These are phyloP conservation scores for Aspergillus nomiae DNA, from an alignment of 2,329 filamentous ascomycete species.

Conservation along the genomic window DNA sequence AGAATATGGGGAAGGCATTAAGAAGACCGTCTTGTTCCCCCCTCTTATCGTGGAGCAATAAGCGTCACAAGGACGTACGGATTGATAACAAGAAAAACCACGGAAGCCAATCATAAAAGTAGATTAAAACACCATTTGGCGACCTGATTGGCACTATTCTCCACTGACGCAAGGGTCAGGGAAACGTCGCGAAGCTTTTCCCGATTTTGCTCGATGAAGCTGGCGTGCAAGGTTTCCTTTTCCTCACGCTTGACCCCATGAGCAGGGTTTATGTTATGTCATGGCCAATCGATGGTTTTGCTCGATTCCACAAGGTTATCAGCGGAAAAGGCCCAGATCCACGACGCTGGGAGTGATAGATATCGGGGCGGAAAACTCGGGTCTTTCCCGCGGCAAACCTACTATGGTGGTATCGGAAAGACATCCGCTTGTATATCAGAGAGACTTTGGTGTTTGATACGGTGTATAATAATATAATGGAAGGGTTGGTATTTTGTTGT, in stretches of 20 bases:
- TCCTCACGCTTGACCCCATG: slow-evolving; percentile 3
- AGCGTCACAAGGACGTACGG: slow-evolving; percentile 21
- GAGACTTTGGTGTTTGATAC: slow-evolving; percentile 12
- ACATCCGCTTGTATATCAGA: slow-evolving; percentile 35
- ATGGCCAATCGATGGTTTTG: slow-evolving; percentile 24
- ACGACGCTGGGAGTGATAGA: slow-evolving; percentile 23
- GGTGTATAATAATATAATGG: slow-evolving; percentile 27
- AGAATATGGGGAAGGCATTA: slow-evolving; percentile 64
- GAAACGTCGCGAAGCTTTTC: slow-evolving; percentile 20
- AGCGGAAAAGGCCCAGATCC: slow-evolving; percentile 31
- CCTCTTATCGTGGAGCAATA: slow-evolving; percentile 44
- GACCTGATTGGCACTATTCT: slow-evolving; percentile 23
- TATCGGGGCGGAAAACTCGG: slow-evolving; percentile 34
- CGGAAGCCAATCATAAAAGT: slow-evolving; percentile 22
- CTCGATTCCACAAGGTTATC: slow-evolving; percentile 32
- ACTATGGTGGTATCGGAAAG: slow-evolving; percentile 22
- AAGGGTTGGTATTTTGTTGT: slow-evolving; percentile 17
- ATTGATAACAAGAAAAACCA: slow-evolving; percentile 31
- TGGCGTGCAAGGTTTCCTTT: slow-evolving; percentile 23
- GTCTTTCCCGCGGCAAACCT: slow-evolving; percentile 40
- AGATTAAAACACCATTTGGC: slow-evolving; percentile 3
- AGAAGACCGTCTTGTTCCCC: slow-evolving; percentile 56
- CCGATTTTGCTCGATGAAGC: slow-evolving; percentile 21
- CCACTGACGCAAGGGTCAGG: slow-evolving; percentile 21
- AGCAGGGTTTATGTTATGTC: slow-evolving; percentile 26